Base-by-base conservation (phyloP, 228 moss, liverwort and hornwort genomes). In the Sphagnum magellanicum region DNA sequence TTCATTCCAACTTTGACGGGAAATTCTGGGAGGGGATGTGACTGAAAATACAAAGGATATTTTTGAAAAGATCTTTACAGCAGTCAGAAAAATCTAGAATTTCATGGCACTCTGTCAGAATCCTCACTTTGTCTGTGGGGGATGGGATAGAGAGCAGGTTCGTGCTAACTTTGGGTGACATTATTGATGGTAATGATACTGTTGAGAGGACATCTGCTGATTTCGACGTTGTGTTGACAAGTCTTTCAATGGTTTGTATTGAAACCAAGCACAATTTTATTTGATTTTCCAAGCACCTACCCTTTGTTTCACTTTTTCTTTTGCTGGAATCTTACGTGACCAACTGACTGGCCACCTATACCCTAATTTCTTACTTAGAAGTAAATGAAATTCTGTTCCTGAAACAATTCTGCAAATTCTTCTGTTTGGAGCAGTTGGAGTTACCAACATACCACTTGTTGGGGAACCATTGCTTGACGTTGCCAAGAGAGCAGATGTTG, bases 121-220 rank as follows among this genome's bases (percentile, higher is more conserved):
- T 32, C 32, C 32, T 32, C 32, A 32, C 8, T 57, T 57, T 57
- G 55, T 57, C 55, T 57, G 10, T 57, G 55, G 55, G 8, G 67
- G 63, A 48, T 16, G 52, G 62, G 12, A 53, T 66, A 46, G 55
- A 47, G 51, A 63, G 75, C 79, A 87, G 84, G 73, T 88, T 74
- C 60, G 81, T 84, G 50, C 77, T 88, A 12, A 79, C 75, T 0
- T 71, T 88, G 64, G 88, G 88, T 47, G 88, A 88, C 64, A 88
- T 88, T 51, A 75, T 88, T 50, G 88, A 88, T 60, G 88, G 88
- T 48, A 88, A 84, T 52, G 32, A 51, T 5, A 79, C 84, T 15
- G 57, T 5, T 46, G 81, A 88, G 67, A 55, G 74, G 68, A 84
- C 84, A n/a, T 53, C 49, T 63, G 53, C 53, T 17, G 88, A 88